Percentiles rank a stretch among this genome's conserved stretches.
Evolutionary conservation across 2,329 filamentous ascomycete genomes (phyloP).

Genomic region (Setomelanomma holmii): DNA sequence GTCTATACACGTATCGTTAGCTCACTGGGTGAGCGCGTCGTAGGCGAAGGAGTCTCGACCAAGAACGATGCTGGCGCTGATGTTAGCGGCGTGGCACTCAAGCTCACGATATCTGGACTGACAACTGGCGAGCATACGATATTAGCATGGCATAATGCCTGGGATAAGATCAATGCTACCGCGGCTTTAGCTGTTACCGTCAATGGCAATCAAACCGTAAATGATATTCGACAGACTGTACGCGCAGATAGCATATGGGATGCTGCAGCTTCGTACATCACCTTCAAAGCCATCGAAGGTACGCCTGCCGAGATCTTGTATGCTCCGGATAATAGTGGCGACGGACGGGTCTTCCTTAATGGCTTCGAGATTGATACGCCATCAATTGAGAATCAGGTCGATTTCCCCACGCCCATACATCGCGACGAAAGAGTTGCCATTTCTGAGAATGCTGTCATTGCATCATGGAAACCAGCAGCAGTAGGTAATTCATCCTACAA

Average conservation of each 20-base stretch:
- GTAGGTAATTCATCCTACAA: constrained; percentile 24
- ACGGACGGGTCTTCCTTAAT: constrained; percentile 37
- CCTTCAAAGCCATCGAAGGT: constrained; percentile 25
- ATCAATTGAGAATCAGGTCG: constrained; percentile 26
- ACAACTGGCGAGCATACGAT: constrained; percentile 35
- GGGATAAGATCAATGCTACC: constrained; percentile 30
- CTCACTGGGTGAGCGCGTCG: constrained; percentile 38
- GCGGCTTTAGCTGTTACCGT: constrained; percentile 32
- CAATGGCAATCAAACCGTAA: constrained; percentile 22
- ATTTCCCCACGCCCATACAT: constrained; percentile 37
- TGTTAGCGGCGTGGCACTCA: constrained; percentile 20
- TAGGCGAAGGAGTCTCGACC: constrained; percentile 37
- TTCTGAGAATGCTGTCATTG: constrained; percentile 19
- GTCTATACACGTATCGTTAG: constrained; percentile 31
- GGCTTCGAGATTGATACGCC: constrained; percentile 42
- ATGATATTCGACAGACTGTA: constrained; percentile 23
- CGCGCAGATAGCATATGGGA: constrained; percentile 44
- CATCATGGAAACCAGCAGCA: constrained; percentile 31
- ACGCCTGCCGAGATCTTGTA: constrained; percentile 32
- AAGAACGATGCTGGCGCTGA: constrained; percentile 23
- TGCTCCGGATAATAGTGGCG: constrained; percentile 13
- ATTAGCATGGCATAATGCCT: constrained; percentile 41
- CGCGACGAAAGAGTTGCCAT: constrained; percentile 36
- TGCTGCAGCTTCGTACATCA: constrained; percentile 34
- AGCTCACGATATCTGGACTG: constrained; percentile 35